These are phyloP conservation scores for Tolypocladium paradoxum DNA, from an alignment of 2,329 filamentous ascomycete species.

Conservation along the genomic window DNA sequence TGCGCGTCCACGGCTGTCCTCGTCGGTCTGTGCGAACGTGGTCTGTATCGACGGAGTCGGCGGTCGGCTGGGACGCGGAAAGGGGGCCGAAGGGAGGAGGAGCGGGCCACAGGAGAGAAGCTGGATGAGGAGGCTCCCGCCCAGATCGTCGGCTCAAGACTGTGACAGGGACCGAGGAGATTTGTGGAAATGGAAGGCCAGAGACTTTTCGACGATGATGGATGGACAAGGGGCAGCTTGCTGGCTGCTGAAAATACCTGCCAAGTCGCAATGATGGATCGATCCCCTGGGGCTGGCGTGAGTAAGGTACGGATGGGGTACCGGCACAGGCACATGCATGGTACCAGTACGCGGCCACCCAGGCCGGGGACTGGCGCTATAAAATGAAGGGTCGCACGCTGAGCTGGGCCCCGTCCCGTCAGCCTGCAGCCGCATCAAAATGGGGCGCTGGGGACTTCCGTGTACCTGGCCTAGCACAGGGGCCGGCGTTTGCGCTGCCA, in stretches of 20 bases:
- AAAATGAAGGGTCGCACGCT: neutral
- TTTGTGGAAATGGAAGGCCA: neutral
- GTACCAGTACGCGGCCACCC: neutral
- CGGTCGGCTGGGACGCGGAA: neutral
- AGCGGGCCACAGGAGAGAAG: neutral
- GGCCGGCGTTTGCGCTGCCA: neutral
- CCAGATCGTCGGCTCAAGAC: neutral
- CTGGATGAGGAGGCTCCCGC: neutral
- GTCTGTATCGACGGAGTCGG: neutral
- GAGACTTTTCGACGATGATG: neutral
- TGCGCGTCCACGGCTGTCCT: conserved; percentile 6
- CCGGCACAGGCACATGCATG: neutral
- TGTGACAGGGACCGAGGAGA: neutral
- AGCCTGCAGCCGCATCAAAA: neutral
- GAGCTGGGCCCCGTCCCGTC: neutral
- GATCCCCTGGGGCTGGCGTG: neutral
- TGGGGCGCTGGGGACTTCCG: neutral
- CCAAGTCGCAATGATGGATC: neutral
- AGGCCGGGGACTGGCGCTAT: neutral
- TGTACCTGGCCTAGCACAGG: neutral
- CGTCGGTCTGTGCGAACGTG: neutral
- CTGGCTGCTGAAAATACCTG: conserved; percentile 4
- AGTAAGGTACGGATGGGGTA: neutral
- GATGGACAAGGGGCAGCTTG: conserved; percentile 8
- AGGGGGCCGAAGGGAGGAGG: neutral